These are phyloP conservation scores for Moringa oleifera DNA, from an alignment of 345 rosid genomes.

Conservation along the genomic window DNA sequence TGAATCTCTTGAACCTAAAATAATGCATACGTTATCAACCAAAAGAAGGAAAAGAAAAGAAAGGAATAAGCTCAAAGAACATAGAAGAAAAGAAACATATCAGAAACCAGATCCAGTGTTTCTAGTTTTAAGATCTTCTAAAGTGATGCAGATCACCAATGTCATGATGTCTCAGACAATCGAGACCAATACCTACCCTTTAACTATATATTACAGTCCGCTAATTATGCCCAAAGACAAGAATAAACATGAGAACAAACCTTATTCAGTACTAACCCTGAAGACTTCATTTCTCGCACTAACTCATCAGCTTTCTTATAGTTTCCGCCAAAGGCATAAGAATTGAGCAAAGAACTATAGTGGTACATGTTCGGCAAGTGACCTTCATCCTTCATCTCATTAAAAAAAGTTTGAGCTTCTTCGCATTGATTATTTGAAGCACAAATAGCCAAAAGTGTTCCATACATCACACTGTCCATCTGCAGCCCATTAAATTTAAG, in stretches of 20 bases:
- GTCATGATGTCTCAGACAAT: too few relatives aligned
- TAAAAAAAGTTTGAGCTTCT: constrained; percentile 68
- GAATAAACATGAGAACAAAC: constrained; percentile 33
- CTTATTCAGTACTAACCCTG: constrained; percentile 83
- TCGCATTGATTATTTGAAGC: constrained; percentile 72
- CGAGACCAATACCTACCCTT: too few relatives aligned
- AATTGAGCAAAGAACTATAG: constrained; percentile 83
- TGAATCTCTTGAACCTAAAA: too few relatives aligned
- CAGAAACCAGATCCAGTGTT: too few relatives aligned
- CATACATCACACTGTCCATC: constrained; percentile 83
- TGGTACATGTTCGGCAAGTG: constrained; percentile 67
- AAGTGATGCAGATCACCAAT: too few relatives aligned
- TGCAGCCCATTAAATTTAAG: constrained; percentile 44
- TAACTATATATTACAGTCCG: too few relatives aligned
- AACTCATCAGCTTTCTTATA: constrained; percentile 78
- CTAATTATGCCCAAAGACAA: too few relatives aligned
- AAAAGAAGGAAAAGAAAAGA: too few relatives aligned
- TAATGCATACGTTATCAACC: too few relatives aligned
- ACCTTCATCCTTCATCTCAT: constrained; percentile 79
- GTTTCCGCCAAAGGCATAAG: constrained; percentile 67
- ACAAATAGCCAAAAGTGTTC: constrained; percentile 80
- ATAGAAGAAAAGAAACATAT: too few relatives aligned
- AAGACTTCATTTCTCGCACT: constrained; percentile 67
- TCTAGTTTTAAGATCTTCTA: too few relatives aligned
- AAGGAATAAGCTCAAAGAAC: too few relatives aligned